Evolutionary conservation across 1,139 yeast species (phyloP), one percentile per base, ranked within the genome.

Genomic region (Yamadazyma spencermartinsiae): DNA sequence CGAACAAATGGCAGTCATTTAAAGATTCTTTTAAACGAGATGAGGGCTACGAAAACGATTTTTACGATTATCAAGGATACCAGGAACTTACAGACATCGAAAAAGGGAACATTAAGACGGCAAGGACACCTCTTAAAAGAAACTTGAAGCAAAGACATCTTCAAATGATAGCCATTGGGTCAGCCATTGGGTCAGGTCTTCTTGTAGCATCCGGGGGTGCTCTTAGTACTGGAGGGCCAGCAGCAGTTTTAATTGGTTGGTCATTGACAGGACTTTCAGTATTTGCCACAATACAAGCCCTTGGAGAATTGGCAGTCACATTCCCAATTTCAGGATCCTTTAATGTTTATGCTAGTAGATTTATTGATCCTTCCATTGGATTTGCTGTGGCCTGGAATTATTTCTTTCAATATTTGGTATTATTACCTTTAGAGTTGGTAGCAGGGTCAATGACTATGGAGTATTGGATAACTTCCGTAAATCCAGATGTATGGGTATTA

Each of bases 81-180:
- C 41, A 41, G 36, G 56, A 56, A 15, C 49, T 67, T 29, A 60
- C 65, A 3, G 69, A 64, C 28, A 50, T 67, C 32, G 70, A 68
- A 44, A 60, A 51, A 39, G 68, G 69, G 35, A 67, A 67, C 37
- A 38, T 58, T 16, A 63, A 58, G 28, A 56, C 74, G 1, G 69
- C 74, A 19, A 64, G 66, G 43, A 64, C 74, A 23, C 69, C 64
- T 35, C 60, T 70, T 35, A 55, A 64, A 20, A 53, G 72, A 46
- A 56, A 55, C 24, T 57, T 67, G 40, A 64, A 62, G 40, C 48
- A 65, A 7, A 50, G 72, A 44, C 70, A 63, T 38, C 48, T 65
- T 37, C 76, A 80, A 50, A 76, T 83, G 83, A 85, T 88, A 46
- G 86, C 95, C 28, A 72, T 87, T 36, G 95, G 94, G 14, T 86